Evolutionary conservation across 2,329 filamentous ascomycete genomes (phyloP).

Genomic region (Cladosporium sp.): DNA sequence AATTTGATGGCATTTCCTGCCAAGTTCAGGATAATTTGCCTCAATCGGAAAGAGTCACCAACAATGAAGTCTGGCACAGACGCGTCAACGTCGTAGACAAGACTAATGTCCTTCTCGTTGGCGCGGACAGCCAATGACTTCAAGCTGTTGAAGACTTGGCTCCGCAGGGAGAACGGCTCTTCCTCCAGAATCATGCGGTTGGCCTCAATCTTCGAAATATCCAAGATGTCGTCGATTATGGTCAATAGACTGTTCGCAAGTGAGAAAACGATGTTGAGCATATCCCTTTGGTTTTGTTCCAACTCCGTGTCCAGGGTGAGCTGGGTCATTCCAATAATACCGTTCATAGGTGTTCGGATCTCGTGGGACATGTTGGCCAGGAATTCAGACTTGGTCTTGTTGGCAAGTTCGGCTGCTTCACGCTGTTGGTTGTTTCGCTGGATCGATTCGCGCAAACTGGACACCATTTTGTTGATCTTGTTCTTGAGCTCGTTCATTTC

Average conservation of each 20-base stretch:
- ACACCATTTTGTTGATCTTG: conserved; percentile 99
- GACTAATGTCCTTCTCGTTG: conserved; percentile 88
- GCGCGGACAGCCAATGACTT: conserved; percentile 97
- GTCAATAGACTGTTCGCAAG: conserved; percentile 90
- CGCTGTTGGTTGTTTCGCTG: conserved; percentile 93
- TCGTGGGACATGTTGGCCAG: conserved; percentile 99
- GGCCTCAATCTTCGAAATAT: conserved; percentile 77
- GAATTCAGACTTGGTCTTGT: conserved; percentile 98
- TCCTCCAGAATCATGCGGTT: conserved; percentile 98
- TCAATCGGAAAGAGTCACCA: conserved; percentile 90
- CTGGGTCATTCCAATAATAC: conserved; percentile 97
- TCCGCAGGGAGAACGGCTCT: conserved; percentile 89
- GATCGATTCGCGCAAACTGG: conserved; percentile 90
- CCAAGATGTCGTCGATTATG: conserved; percentile 77
- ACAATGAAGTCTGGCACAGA: conserved; percentile 92
- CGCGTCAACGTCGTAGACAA: conserved; percentile 90
- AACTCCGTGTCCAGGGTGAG: conserved; percentile 90
- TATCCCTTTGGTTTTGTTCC: conserved; percentile 92
- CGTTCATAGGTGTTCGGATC: conserved; percentile 95
- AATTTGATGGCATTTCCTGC: conserved; percentile 99
- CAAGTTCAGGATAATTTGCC: conserved; percentile 94
- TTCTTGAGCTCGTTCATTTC: conserved; percentile 99
- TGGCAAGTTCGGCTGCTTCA: conserved; percentile 92
- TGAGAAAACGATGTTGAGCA: conserved; percentile 97
- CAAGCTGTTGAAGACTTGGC: conserved; percentile 93